phyloP scores from a whole-genome alignment of 2,329 filamentous ascomycete genomes.

The Trichophyton mentagrophytes region DNA sequence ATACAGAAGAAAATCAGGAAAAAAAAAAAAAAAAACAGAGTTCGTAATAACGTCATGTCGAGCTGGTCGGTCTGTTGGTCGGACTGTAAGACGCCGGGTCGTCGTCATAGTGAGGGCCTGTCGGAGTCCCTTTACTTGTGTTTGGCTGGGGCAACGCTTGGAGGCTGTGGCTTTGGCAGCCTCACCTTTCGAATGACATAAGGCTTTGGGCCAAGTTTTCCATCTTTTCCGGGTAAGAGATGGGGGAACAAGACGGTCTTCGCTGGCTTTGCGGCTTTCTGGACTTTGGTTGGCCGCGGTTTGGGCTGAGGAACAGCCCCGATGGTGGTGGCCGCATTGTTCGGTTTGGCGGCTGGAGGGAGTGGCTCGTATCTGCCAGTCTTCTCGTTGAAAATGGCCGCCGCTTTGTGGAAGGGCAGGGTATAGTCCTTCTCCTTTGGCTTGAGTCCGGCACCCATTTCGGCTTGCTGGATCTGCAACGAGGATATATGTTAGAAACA shows the following conservation, averaged over 20 bases:
- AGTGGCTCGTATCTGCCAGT: neutral
- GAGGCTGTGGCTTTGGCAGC: neutral
- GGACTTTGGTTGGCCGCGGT: neutral
- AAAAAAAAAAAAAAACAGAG: neutral
- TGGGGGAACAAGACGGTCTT: neutral
- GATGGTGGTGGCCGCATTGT: neutral
- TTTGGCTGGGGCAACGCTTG: neutral
- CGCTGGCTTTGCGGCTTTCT: neutral
- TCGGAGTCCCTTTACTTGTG: neutral
- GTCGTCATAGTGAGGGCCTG: neutral
- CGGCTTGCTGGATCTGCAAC: neutral
- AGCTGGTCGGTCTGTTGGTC: neutral
- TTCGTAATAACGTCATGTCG: neutral
- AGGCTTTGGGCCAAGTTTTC: neutral
- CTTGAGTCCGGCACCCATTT: neutral
- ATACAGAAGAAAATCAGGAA: too few relatives aligned
- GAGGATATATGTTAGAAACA: neutral
- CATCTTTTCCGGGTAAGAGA: neutral
- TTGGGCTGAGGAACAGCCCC: neutral
- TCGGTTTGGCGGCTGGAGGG: neutral
- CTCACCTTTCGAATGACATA: neutral
- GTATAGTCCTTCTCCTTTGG: conserved; percentile 1
- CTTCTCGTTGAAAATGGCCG: neutral
- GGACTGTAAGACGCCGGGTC: neutral
- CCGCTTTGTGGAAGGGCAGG: conserved; percentile 1